These are phyloP conservation scores for Artemisia tridentata DNA, from an alignment of 129 eudicot genomes.

Conservation along the genomic window DNA sequence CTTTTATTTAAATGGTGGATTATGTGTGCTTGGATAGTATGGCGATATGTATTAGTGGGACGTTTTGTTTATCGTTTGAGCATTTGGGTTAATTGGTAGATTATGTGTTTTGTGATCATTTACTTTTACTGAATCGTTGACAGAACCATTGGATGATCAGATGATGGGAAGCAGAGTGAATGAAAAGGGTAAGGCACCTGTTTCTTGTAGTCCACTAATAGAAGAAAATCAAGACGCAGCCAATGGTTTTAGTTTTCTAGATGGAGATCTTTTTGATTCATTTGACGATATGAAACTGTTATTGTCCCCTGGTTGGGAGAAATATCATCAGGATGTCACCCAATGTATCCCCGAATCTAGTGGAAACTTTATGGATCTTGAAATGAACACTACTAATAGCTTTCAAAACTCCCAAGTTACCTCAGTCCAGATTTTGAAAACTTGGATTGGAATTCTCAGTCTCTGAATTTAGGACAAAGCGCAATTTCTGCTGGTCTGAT, in stretches of 20 bases:
- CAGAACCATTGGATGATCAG: constrained; percentile 21
- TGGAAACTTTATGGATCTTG: constrained; percentile 24
- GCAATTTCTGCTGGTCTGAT: constrained; percentile 11
- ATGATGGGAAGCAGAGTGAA: constrained; percentile 43
- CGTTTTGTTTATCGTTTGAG: constrained; percentile 5
- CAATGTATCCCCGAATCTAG: constrained; percentile 28
- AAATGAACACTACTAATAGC: constrained; percentile 24
- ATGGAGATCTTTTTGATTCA: constrained; percentile 23
- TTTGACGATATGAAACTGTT: constrained; percentile 20
- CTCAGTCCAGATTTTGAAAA: constrained; percentile 12
- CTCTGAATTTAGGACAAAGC: constrained; percentile 24
- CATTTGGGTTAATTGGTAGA: constrained; percentile 17
- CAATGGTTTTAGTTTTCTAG: constrained; percentile 9
- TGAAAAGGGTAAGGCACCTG: constrained; percentile 42
- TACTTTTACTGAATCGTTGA: constrained; percentile 7
- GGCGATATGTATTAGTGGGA: neutral
- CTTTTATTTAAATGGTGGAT: no score
- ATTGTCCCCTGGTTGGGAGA: constrained; percentile 18
- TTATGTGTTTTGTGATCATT: neutral
- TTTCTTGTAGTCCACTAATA: constrained; percentile 20
- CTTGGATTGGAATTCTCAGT: constrained; percentile 25
- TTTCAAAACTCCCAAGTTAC: constrained; percentile 29
- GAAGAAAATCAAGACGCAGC: constrained; percentile 20
- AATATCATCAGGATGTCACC: constrained; percentile 24
- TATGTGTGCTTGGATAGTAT: no score